phyloP scores from a whole-genome alignment of 73 alveolate species.

The Paramecium pentaurelia region DNA sequence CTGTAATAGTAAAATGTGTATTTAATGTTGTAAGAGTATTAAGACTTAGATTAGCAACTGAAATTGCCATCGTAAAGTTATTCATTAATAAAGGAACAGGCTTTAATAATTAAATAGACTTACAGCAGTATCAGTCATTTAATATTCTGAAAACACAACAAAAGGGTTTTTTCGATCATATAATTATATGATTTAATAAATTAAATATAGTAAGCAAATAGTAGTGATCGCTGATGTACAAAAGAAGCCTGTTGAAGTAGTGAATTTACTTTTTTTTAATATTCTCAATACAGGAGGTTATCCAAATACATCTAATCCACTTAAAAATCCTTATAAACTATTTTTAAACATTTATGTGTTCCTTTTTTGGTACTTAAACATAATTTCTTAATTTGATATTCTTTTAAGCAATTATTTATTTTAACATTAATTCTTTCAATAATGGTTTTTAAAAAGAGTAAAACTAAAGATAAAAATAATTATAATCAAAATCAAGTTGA shows the following conservation, averaged over 20 bases:
- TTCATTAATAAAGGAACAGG: not conserved
- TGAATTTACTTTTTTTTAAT: conserved; percentile 1
- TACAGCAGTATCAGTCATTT: not conserved
- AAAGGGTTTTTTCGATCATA: not conserved
- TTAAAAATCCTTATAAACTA: not conserved
- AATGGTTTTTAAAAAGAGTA: not conserved
- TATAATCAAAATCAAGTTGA: not conserved
- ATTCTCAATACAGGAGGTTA: conserved; percentile 12
- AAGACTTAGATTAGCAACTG: not conserved
- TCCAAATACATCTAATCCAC: conserved; percentile 7
- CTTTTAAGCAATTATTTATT: not conserved
- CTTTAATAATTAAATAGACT: not conserved
- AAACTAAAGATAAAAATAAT: not conserved
- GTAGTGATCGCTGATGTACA: not conserved
- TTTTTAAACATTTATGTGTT: not conserved
- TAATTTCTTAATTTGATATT: not conserved
- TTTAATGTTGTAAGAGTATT: not conserved
- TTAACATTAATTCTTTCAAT: not conserved
- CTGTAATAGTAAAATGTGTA: not conserved
- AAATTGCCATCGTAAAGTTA: not conserved
- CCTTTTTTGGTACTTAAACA: not conserved
- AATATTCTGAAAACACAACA: not conserved
- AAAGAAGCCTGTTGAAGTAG: not conserved
- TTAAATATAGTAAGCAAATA: not conserved
- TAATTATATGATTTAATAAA: not conserved